Evolutionary conservation across 257 asterid species (phyloP).

Genomic region (Asclepias syriaca): DNA sequence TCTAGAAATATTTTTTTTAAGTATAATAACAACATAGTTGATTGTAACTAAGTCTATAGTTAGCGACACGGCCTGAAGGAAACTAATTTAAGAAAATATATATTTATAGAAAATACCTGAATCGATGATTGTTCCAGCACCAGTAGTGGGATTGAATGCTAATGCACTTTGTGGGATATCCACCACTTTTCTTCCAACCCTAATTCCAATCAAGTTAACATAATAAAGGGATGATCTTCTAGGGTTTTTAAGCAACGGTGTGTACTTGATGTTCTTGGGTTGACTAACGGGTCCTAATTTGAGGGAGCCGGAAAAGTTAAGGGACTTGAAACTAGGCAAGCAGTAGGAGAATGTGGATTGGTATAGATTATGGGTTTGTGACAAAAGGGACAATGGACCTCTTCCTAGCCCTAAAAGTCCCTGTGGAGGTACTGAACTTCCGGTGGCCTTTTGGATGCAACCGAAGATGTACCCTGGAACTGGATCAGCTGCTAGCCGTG

Average conservation of each 20-base stretch:
- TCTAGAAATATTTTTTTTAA: too few relatives aligned
- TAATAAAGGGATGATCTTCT: conserved; percentile 74
- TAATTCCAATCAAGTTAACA: conserved; percentile 55
- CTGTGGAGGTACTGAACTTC: conserved; percentile 59
- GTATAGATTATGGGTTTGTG: conserved; percentile 56
- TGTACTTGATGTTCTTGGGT: conserved; percentile 56
- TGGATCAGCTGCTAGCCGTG: conserved; percentile 54
- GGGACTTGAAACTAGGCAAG: conserved; percentile 61
- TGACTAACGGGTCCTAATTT: conserved; percentile 65
- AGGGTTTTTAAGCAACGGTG: conserved; percentile 57
- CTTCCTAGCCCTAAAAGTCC: conserved; percentile 76
- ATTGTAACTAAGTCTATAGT: too few relatives aligned
- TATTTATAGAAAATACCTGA: conserved; percentile 35
- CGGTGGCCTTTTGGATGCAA: conserved; percentile 46
- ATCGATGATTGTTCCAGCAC: conserved; percentile 77
- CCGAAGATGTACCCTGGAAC: conserved; percentile 53
- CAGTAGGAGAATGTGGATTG: conserved; percentile 75
- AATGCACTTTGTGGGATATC: conserved; percentile 49
- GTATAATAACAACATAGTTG: too few relatives aligned
- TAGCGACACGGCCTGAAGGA: too few relatives aligned
- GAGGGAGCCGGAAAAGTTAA: conserved; percentile 52
- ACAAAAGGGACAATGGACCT: conserved; percentile 55
- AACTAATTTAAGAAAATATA: too few relatives aligned
- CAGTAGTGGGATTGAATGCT: conserved; percentile 55
- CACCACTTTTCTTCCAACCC: conserved; percentile 47